Base-by-base conservation (phyloP, 2,329 filamentous ascomycete genomes). In the Colletotrichum paranaense region DNA sequence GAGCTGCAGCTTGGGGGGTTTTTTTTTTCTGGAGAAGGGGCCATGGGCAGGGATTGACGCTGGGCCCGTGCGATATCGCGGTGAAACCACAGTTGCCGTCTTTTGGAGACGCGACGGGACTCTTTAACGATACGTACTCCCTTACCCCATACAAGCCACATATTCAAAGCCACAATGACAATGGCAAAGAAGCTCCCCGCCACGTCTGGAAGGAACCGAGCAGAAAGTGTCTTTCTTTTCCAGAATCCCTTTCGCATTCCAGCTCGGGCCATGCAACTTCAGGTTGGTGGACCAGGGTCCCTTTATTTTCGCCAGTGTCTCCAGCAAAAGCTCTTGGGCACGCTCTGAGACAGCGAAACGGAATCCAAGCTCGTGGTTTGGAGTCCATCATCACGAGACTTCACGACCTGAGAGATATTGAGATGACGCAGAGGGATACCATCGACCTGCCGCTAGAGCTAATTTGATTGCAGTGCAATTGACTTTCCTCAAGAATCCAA, bases 21-120 rank as follows among this genome's bases (percentile, higher is more conserved):
- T n/a, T 49, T 22, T 62, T 49, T 35, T 30, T 30, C 32, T 30
- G 11, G 60, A 46, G 46, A 52, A 72, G 30, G 26, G 56, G 16
- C 19, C 16, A 42, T 3, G 38, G 68, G 67, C 66, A 73, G 72
- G 65, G 70, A 28, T 69, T 42, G 59, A 28, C 14, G 46, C n/a
- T 26, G 49, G 66, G 72, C 32, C 72, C 62, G 68, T 74, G 72
- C 72, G 67, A 65, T 14, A 63, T 74, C 62, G 35, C 72, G 63
- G 72, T 67, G 72, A 74, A 67, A 72, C 72, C 68, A 62, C 68
- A 62, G 38, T 19, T 16, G 46, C 56, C 55, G 59, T 60, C 49
- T 24, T n/a, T 46, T 62, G n/a, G 58, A 62, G 28, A 62, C 28
- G 64, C 42, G 64, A 57, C 30, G 55, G 22, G 53, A 32, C 49